Conservation (phyloP, 768 basidiomycete genomes). For the Podaxis carcinomalis region DNA sequence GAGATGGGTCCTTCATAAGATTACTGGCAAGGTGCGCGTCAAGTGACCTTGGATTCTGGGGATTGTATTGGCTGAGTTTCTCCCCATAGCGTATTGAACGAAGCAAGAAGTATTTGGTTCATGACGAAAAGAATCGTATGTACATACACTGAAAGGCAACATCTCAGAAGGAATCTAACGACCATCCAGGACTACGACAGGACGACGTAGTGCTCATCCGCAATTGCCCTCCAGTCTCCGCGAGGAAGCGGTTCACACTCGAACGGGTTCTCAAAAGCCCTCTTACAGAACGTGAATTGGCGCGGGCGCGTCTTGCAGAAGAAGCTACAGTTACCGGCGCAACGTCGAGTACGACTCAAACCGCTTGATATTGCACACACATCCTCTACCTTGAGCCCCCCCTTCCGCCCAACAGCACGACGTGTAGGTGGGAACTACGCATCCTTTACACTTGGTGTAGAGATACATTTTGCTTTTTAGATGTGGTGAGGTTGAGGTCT, state of each 20-base stretch:
- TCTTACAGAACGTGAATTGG: conserved; percentile 50
- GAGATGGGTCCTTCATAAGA: conserved; percentile 64
- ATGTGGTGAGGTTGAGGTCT: not conserved
- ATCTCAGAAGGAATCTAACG: not conserved
- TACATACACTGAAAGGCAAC: conserved; percentile 5
- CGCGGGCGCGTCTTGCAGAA: conserved; percentile 23
- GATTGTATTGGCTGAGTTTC: not conserved
- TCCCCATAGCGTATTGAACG: conserved; percentile 58
- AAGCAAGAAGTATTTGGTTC: conserved; percentile 74
- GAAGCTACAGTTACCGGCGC: conserved; percentile 12
- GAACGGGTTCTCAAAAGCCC: conserved; percentile 68
- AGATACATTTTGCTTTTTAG: not conserved
- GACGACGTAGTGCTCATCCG: conserved; percentile 75
- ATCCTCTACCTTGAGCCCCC: not conserved
- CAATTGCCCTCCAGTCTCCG: conserved; percentile 79
- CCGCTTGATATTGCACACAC: not conserved
- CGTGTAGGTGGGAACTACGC: not conserved
- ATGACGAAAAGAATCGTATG: conserved; percentile 71
- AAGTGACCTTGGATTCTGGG: not conserved
- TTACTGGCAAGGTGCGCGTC: conserved; percentile 68
- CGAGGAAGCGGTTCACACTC: conserved; percentile 70
- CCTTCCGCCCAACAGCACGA: not conserved
- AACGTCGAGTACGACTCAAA: conserved; percentile 13
- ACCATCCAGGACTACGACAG: conserved; percentile 49
- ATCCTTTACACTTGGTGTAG: not conserved